Base-by-base conservation (phyloP, 176 grass and related monocot species). In the Chrysopogon serrulatus region DNA sequence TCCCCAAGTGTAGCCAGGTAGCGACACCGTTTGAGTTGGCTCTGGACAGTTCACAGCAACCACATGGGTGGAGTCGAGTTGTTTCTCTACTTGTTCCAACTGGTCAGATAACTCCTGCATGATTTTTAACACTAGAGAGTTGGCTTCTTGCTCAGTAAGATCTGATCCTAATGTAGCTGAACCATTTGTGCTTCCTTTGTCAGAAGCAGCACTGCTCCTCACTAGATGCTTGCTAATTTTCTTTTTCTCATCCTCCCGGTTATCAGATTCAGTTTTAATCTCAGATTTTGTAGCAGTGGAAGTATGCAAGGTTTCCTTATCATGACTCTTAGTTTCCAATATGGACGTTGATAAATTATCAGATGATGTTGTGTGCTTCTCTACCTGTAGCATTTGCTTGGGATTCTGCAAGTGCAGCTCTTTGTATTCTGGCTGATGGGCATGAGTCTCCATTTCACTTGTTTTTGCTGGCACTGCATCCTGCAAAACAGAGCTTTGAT, bases 381-480 rank as follows among this genome's bases (percentile, higher is more conserved):
- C 45, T 63, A 21, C 66, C 16, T 24, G 39, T 70, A 63, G 45
- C 64, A 83, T 53, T 83, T 41, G 71, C 44, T n/a, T 43, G 10
- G 27, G 44, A 84, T 85, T 90, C 42, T 84, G 84, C 65, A 44
- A 23, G 28, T 82, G 82, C 32, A 79, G 47, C 27, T 89, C 88
- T 88, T 84, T 88, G 40, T 61, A 73, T 54, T 71, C 79, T 68
- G 82, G 89, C 45, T 97, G 86, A 35, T 86, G 79, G 60, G 86
- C 56, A 82, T 96, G 84, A 43, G 86, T 53, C 60, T 90, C 82
- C 39, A 87, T 92, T 74, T 90, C 82, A 78, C 70, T 82, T 80
- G 83, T 90, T 74, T 92, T 81, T 84, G 31, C 45, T 82, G 43
- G 56, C 3, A 10, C 79, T 36, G 62, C 59, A 86, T 76, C 68